Evolutionary conservation across 306 rosid species (phyloP).

Genomic region (Cotoneaster glaucophyllus): DNA sequence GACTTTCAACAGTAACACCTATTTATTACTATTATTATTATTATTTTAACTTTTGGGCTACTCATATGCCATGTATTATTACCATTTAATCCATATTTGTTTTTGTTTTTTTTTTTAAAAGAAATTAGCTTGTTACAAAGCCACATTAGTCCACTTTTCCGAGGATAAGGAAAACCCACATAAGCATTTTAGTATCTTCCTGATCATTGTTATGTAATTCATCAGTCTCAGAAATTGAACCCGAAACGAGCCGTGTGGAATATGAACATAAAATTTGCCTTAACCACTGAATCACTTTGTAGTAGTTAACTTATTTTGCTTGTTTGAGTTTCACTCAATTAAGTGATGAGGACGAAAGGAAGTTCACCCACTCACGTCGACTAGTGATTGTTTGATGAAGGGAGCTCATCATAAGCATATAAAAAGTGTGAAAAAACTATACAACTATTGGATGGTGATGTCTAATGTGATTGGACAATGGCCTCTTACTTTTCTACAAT

Average conservation of each 20-base stretch:
- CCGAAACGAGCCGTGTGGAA: fast-evolving
- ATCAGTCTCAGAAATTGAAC: fast-evolving
- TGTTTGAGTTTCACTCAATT: not conserved
- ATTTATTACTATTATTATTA: not conserved
- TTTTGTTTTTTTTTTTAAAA: too few species aligned
- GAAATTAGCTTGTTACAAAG: too few species aligned
- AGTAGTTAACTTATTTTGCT: not conserved
- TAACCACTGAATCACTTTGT: fast-evolving
- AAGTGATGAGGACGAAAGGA: not conserved
- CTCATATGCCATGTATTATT: too few species aligned
- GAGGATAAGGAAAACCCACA: too few species aligned
- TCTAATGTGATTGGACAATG: not conserved
- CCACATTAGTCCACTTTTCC: fast-evolving
- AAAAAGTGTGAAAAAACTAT: not conserved
- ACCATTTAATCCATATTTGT: not conserved
- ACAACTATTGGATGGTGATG: not conserved
- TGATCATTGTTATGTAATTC: too few species aligned
- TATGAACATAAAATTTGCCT: too few species aligned
- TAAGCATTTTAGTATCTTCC: fast-evolving
- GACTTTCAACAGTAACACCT: not conserved
- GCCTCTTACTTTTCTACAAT: not conserved
- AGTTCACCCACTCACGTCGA: not conserved
- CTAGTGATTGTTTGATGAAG: not conserved
- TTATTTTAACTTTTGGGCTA: not conserved
- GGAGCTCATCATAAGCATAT: not conserved